Conservation (phyloP, 208 protist species). For the Herpetomonas samuelpessoai region DNA sequence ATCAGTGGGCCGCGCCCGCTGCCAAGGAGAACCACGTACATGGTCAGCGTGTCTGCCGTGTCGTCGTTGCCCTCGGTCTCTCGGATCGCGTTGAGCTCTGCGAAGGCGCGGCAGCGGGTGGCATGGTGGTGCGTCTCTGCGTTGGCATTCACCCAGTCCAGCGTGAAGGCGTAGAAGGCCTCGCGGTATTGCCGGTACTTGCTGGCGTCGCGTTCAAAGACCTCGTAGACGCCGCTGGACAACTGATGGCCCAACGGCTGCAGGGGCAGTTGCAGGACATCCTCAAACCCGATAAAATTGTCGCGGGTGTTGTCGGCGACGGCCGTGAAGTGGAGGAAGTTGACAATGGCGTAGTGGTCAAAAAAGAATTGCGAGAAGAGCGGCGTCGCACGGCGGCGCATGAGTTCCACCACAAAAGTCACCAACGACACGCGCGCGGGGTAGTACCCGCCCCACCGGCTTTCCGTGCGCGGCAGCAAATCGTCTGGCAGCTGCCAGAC, state of each 20-base stretch:
- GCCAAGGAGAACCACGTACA: conserved; percentile 96
- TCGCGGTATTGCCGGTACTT: conserved; percentile 96
- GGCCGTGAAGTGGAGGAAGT: conserved; percentile 45
- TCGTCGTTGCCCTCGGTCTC: conserved; percentile 12
- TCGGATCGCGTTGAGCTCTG: conserved; percentile 2
- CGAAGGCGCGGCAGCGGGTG: conserved; percentile 19
- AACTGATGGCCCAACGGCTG: conserved; percentile 98
- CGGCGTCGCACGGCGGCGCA: conserved; percentile 61
- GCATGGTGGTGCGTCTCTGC: conserved; percentile 26
- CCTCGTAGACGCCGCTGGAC: conserved; percentile 97
- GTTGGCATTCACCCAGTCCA: conserved; percentile 42
- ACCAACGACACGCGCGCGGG: conserved; percentile 36
- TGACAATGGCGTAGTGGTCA: conserved; percentile 59
- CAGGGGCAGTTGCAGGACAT: conserved; percentile 91
- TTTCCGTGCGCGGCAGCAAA: conserved; percentile 23
- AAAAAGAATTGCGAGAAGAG: conserved; percentile 63
- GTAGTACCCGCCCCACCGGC: conserved; percentile 56
- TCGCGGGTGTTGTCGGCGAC: conserved; percentile 51
- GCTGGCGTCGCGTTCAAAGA: conserved; percentile 97
- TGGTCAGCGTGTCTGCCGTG: conserved; percentile 20
- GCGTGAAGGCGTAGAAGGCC: conserved; percentile 71
- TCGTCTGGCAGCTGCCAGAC: conserved; percentile 29
- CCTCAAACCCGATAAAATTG: conserved; percentile 81
- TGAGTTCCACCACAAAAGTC: conserved; percentile 72
- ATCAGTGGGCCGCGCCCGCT: conserved; percentile 96